Evolutionary conservation across 306 rosid genomes (phyloP), one percentile per base, ranked within the genome.

Genomic region (Glycyrrhiza uralensis): DNA sequence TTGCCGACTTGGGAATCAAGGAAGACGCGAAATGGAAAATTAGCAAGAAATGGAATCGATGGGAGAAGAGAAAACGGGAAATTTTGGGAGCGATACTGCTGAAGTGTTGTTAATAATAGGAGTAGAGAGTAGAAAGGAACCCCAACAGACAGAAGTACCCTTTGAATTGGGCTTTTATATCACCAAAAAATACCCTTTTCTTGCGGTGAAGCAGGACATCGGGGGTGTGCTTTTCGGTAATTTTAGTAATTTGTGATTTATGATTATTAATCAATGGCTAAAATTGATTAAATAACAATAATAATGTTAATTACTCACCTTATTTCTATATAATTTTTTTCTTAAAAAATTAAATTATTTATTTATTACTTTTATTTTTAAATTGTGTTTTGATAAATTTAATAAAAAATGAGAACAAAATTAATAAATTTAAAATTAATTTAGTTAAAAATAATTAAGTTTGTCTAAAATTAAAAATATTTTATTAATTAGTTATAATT

Each of bases 101-200:
- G 52, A 36, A 65, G 47, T 54, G 74, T 18, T 22, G 15, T 11
- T 52, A 35, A 20, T n/a, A 23, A 50, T 24, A 60, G 51, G 72
- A 63, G 80, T 67, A 32, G 72, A 75, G 79, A 58, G 75, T 13
- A n/a, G 63, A 58, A 41, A 12, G 14, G 20, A 0, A 26, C 4
- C 2, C 7, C 6, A 5, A 14, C 2, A 39, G 11, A 9, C 4
- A 2, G 44, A 24, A 72, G 59, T 24, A 4, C 69, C 85, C 76
- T 26, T 10, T 1, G 6, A 7, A 3, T 38, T 47, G 2, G 4
- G 24, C 0, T 24, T 64, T n/a, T n/a, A n/a, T 76, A 30, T 42
- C 23, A 42, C 23, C 15, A 19, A 17, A 30, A n/a, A 1, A 7
- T 32, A 64, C 66, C 73, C 17, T 24, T 42, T 5, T 35, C 2